Evolutionary conservation across 305 asterid genomes (phyloP).

Genomic region (Andrographis paniculata): DNA sequence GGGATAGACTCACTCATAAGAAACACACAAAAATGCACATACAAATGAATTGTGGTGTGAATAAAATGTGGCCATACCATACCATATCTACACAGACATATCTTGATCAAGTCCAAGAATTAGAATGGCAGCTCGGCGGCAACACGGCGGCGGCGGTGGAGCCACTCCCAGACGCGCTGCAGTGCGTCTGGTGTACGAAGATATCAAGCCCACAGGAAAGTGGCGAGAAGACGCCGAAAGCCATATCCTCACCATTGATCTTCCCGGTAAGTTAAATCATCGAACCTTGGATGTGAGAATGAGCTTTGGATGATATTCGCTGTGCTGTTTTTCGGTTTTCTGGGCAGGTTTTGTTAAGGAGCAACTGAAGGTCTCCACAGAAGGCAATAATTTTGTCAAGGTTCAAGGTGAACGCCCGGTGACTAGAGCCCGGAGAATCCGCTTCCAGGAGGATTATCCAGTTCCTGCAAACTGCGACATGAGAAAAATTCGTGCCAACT

Average conservation of each 20-base stretch:
- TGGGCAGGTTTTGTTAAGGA: slow-evolving; percentile 51
- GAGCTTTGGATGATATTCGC: not conserved
- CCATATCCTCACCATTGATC: slow-evolving; percentile 31
- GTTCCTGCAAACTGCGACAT: slow-evolving; percentile 38
- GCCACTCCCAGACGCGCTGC: slow-evolving; percentile 4
- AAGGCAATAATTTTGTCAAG: slow-evolving; percentile 36
- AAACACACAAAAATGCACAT: slow-evolving; percentile 15
- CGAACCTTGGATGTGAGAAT: not conserved
- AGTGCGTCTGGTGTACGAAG: slow-evolving; percentile 40
- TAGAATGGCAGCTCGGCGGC: slow-evolving; percentile 33
- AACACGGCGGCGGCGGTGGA: slow-evolving; percentile 18
- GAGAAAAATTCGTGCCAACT: slow-evolving; percentile 38
- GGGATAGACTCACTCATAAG: slow-evolving; percentile 35
- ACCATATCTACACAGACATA: not conserved
- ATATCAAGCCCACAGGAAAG: slow-evolving; percentile 42
- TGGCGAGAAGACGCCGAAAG: slow-evolving; percentile 47
- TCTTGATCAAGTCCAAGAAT: not conserved
- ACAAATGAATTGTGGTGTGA: not conserved
- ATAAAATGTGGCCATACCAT: not conserved
- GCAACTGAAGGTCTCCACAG: slow-evolving; percentile 47
- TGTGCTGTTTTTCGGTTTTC: not conserved
- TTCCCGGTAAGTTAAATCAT: slow-evolving; percentile 38
- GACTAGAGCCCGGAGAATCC: slow-evolving; percentile 48
- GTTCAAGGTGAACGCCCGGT: slow-evolving; percentile 45
- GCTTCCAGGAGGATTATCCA: slow-evolving; percentile 48